Conservation (phyloP, 345 rosid genomes). For the Geranium brycei region DNA sequence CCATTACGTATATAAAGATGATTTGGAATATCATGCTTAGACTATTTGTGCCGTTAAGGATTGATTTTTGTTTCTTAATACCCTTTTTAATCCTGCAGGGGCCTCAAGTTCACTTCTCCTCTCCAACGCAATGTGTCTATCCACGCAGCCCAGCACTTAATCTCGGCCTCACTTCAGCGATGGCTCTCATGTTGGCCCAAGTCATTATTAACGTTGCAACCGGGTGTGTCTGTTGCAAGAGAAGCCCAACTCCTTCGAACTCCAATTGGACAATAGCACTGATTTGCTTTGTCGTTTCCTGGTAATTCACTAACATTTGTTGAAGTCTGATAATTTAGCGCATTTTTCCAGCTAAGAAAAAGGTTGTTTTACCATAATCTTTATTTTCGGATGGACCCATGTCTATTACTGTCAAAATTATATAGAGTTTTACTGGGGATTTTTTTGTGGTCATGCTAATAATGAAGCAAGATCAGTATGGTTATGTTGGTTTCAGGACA, state of each 20-base stretch:
- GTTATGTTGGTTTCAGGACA: no score
- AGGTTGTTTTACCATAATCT: no score
- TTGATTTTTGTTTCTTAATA: not conserved
- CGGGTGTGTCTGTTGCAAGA: conserved; percentile 75
- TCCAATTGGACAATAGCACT: conserved; percentile 54
- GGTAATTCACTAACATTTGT: conserved; percentile 26
- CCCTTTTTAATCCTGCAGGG: conserved; percentile 31
- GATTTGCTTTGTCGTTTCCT: conserved; percentile 60
- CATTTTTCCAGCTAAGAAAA: no score
- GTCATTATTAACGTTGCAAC: conserved; percentile 39
- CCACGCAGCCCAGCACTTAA: conserved; percentile 58
- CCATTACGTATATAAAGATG: no score
- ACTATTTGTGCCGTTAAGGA: not conserved
- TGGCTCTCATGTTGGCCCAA: conserved; percentile 55
- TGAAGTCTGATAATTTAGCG: no score
- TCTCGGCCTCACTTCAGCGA: conserved; percentile 62
- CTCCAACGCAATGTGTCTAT: conserved; percentile 44
- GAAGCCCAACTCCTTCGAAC: conserved; percentile 36
- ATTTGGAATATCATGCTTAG: not conserved
- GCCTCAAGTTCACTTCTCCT: conserved; percentile 35
- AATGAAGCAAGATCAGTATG: no score
- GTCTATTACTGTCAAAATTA: no score
- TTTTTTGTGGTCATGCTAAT: no score
- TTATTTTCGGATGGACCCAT: no score
- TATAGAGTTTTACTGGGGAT: no score